These are phyloP conservation scores for Farysia itapuensis DNA, from an alignment of 1,284 basidiomycete species.

Conservation along the genomic window DNA sequence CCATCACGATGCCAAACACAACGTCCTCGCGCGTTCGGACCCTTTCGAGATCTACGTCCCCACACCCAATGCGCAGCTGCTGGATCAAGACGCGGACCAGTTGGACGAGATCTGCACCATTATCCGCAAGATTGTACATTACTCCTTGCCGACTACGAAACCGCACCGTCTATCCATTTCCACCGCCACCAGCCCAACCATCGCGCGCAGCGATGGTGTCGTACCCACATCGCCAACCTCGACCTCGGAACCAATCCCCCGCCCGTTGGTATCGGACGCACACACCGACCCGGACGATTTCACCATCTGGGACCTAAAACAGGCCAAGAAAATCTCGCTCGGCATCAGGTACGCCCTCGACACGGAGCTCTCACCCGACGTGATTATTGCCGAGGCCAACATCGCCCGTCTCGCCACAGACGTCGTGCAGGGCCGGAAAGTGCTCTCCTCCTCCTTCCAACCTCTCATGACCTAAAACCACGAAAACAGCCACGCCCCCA, in stretches of 20 bases:
- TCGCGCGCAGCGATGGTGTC: neutral
- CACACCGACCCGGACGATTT: constrained; percentile 80
- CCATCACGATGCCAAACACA: constrained; percentile 75
- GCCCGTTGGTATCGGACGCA: constrained; percentile 1
- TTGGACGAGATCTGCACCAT: constrained; percentile 65
- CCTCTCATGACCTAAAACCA: constrained; percentile 17
- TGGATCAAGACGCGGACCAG: constrained; percentile 60
- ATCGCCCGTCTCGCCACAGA: constrained; percentile 73
- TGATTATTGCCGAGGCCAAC: constrained; percentile 91
- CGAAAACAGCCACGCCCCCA: constrained; percentile 1
- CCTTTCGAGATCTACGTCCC: constrained; percentile 82
- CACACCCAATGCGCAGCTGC: neutral
- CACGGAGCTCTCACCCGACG: constrained; percentile 84
- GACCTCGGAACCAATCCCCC: neutral
- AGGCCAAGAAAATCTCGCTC: constrained; percentile 81
- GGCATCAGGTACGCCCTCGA: constrained; percentile 78
- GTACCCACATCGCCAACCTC: neutral
- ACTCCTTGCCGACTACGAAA: constrained; percentile 5
- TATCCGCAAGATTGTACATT: constrained; percentile 68
- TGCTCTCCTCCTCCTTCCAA: constrained; percentile 61
- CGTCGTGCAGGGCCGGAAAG: constrained; percentile 77
- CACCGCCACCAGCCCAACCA: neutral
- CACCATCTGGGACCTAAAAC: constrained; percentile 83
- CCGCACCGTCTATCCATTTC: constrained; percentile 16
- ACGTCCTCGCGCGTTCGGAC: constrained; percentile 81